These are phyloP conservation scores for Insectozyma bohioensis DNA, from an alignment of 1,139 yeast species.

Conservation along the genomic window DNA sequence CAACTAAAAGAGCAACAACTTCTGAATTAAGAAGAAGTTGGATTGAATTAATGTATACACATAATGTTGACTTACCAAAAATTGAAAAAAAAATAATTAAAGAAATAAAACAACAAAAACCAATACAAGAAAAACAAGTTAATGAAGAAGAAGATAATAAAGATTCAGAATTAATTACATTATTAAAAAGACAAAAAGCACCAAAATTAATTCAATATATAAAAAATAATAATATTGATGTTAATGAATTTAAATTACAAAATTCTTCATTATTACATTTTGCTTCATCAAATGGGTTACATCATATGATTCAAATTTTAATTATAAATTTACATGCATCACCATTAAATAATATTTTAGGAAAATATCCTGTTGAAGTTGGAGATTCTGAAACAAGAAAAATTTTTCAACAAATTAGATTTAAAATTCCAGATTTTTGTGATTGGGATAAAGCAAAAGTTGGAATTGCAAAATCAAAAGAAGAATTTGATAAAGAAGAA, in stretches of 20 bases:
- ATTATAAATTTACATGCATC: slow-evolving; percentile 68
- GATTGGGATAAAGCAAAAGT: slow-evolving; percentile 73
- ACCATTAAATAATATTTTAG: slow-evolving; percentile 59
- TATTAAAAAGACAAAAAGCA: slow-evolving; percentile 73
- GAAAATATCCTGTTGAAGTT: slow-evolving; percentile 59
- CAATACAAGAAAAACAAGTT: slow-evolving; percentile 19
- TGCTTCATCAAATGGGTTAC: slow-evolving; percentile 68
- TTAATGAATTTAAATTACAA: slow-evolving; percentile 44
- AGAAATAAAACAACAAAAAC: slow-evolving; percentile 24
- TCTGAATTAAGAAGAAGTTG: slow-evolving; percentile 82
- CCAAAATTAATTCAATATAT: slow-evolving; percentile 69
- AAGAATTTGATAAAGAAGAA: slow-evolving; percentile 53
- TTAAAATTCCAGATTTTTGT: slow-evolving; percentile 63
- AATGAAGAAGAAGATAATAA: slow-evolving; percentile 22
- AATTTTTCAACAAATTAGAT: slow-evolving; percentile 70
- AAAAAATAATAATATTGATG: slow-evolving; percentile 54
- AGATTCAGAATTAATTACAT: slow-evolving; percentile 47
- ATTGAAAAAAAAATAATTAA: slow-evolving; percentile 28
- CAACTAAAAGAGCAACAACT: slow-evolving; percentile 85
- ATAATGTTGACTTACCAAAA: slow-evolving; percentile 56
- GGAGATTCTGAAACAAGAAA: slow-evolving; percentile 45
- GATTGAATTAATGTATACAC: slow-evolving; percentile 69
- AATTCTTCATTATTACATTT: slow-evolving; percentile 76
- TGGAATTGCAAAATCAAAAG: slow-evolving; percentile 63
- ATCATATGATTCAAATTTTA: slow-evolving; percentile 66